Evolutionary conservation across 192 early-diverging fungal species (phyloP), one percentile per base, ranked within the genome.

Genomic region (Dispira parvispora): DNA sequence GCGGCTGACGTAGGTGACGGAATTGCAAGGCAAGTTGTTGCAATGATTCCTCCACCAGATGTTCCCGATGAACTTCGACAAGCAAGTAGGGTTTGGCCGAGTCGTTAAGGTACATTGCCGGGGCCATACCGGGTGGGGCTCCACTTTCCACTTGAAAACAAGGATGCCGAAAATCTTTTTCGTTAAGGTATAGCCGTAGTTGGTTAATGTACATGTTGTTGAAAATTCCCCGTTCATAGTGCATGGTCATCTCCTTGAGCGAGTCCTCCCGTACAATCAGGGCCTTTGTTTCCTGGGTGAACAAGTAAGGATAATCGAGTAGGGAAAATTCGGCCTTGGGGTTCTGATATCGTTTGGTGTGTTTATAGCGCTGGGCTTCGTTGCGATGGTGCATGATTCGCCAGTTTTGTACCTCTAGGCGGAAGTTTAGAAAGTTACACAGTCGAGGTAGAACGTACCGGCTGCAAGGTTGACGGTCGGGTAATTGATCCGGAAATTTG

Each of bases 1-100:
- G 76, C 3, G 89, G 89, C 43, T 89, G 88, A 64, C 89, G 88
- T 8, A 90, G 65, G 58, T 87, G 86, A 0, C 63, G 52, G 47
- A 71, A 74, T 52, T 85, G 85, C 28, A 70, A 75, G 0, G 70
- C 69, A 23, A 91, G 76, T 67, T 92, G 88, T 26, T 78, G 73
- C 67, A 87, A 73, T 0, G 84, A 79, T 53, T 92, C 89, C 43
- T 78, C 62, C 6, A 90, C 80, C 38, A 92, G 69, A 57, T 71
- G 69, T 25, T 74, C 63, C 43, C 89, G 74, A 14, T 80, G 71
- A 10, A 89, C 65, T 55, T 88, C 85, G 26, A 92, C 67, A 9
- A 90, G 79, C 20, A 92, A 65, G 61, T 83, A 89, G 2, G 89
- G 58, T 8, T n/a, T 45, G 20, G 58, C 21, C 43, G 58, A 42